These are phyloP conservation scores for Allium fistulosum DNA, from an alignment of 106 monocot genomes.

Conservation along the genomic window DNA sequence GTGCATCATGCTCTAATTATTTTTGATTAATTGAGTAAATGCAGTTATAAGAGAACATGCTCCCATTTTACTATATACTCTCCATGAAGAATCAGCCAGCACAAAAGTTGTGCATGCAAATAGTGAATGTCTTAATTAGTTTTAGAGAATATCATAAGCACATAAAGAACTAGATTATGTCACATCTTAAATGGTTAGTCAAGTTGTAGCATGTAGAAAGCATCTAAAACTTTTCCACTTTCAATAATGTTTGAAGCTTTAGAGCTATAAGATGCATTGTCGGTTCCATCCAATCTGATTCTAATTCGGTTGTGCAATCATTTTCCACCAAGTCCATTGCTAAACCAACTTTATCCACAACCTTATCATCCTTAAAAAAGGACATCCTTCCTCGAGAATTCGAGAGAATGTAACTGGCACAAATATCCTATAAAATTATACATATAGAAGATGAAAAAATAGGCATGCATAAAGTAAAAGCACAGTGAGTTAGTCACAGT, in stretches of 20 bases:
- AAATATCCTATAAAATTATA: slow-evolving; percentile 17
- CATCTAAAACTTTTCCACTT: slow-evolving; percentile 39
- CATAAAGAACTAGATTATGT: neutral
- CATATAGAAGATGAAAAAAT: too few species aligned
- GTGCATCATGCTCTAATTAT: too few species aligned
- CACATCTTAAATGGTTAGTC: slow-evolving; percentile 54
- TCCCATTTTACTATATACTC: too few species aligned
- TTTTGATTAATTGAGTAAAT: too few species aligned
- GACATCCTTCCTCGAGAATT: slow-evolving; percentile 11
- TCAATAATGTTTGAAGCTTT: slow-evolving; percentile 13
- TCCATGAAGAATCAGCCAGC: neutral
- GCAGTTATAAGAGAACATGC: too few species aligned
- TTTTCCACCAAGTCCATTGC: slow-evolving; percentile 1
- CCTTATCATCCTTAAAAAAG: slow-evolving; percentile 4
- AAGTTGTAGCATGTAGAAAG: slow-evolving; percentile 37
- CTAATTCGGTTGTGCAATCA: slow-evolving; percentile 14
- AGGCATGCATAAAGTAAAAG: too few species aligned
- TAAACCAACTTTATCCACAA: slow-evolving; percentile 12
- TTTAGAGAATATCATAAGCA: neutral
- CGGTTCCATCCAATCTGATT: slow-evolving; percentile 59
- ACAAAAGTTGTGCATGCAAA: neutral
- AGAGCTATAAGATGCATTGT: slow-evolving; percentile 26
- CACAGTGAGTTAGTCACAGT: too few species aligned
- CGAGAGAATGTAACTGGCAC: slow-evolving; percentile 17
- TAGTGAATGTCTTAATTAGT: neutral